These are phyloP conservation scores for Fusarium coffeatum DNA, from an alignment of 2,329 filamentous ascomycete species.

Conservation along the genomic window DNA sequence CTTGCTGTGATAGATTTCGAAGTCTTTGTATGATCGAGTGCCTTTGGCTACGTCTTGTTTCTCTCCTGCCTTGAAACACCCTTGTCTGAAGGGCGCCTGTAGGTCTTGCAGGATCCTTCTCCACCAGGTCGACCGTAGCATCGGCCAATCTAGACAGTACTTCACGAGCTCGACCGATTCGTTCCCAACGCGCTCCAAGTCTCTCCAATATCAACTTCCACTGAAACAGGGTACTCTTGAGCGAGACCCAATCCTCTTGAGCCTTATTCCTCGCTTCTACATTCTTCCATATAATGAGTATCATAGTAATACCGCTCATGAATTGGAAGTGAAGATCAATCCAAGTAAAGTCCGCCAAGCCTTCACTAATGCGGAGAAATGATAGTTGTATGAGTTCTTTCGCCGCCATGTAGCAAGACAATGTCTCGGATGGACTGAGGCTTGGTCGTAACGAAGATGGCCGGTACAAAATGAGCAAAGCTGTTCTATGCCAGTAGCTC, in stretches of 20 bases:
- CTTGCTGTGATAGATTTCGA: neutral
- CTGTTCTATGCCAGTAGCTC: conserved; percentile 19
- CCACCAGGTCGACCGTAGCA: conserved; percentile 12
- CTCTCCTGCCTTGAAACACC: neutral
- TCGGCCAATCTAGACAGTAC: conserved; percentile 12
- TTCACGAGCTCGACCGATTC: conserved; percentile 4
- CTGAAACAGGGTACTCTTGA: conserved; percentile 5
- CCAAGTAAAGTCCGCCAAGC: conserved; percentile 17
- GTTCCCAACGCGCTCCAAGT: conserved; percentile 3
- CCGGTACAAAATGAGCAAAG: conserved; percentile 12
- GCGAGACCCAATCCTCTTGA: conserved; percentile 4
- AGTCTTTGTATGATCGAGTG: conserved; percentile 9
- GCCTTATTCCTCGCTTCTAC: neutral
- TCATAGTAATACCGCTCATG: conserved; percentile 16
- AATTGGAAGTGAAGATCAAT: conserved; percentile 17
- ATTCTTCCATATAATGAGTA: conserved; percentile 11
- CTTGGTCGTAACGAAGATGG: neutral
- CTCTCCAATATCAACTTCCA: conserved; percentile 5
- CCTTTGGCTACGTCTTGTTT: neutral
- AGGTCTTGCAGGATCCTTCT: neutral
- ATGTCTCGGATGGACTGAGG: neutral
- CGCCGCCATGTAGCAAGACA: conserved; percentile 5
- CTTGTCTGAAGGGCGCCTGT: fast-evolving
- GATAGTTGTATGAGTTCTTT: conserved; percentile 19
- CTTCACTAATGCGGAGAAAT: conserved; percentile 8